Evolutionary conservation across 192 early-diverging fungal species (phyloP).

Genomic region (Lunasporangiospora selenospora): DNA sequence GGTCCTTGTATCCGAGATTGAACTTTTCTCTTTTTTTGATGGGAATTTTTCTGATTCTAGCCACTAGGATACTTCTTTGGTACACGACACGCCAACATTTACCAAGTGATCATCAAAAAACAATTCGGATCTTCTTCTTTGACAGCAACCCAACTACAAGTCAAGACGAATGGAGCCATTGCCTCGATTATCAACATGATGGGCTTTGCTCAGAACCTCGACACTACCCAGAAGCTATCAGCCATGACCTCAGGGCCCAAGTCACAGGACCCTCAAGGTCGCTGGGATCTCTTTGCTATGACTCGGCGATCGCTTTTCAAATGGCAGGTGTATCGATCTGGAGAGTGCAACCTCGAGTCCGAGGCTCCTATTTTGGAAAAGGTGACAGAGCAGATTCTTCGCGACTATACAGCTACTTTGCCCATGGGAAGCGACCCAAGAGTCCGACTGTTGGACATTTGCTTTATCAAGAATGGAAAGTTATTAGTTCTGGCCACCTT

Average conservation of each 20-base stretch:
- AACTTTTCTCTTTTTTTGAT: not conserved
- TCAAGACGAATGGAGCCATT: constrained; percentile 14
- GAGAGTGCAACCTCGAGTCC: constrained; percentile 18
- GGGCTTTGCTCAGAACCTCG: constrained; percentile 18
- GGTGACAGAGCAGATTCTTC: constrained; percentile 19
- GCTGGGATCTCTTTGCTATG: constrained; percentile 38
- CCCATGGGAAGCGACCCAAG: constrained; percentile 24
- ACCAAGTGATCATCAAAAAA: constrained; percentile 29
- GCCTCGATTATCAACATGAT: constrained; percentile 38
- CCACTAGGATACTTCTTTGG: constrained; percentile 43
- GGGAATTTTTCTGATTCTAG: constrained; percentile 6
- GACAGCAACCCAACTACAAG: constrained; percentile 5
- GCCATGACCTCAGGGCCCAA: constrained; percentile 41
- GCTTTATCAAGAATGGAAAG: constrained; percentile 36
- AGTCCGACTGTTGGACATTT: constrained; percentile 29
- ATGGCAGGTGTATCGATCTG: constrained; percentile 32
- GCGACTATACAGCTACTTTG: constrained; percentile 13
- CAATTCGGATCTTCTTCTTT: constrained; percentile 16
- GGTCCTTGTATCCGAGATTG: too few relatives aligned
- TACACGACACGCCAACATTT: constrained; percentile 12
- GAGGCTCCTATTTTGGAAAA: constrained; percentile 22
- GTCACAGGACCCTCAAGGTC: constrained; percentile 29
- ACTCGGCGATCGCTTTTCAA: constrained; percentile 24
- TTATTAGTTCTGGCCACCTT: constrained; percentile 27
- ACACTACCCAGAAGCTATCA: constrained; percentile 25